Base-by-base conservation (phyloP, 306 rosid species). In the Lupinus albus region DNA sequence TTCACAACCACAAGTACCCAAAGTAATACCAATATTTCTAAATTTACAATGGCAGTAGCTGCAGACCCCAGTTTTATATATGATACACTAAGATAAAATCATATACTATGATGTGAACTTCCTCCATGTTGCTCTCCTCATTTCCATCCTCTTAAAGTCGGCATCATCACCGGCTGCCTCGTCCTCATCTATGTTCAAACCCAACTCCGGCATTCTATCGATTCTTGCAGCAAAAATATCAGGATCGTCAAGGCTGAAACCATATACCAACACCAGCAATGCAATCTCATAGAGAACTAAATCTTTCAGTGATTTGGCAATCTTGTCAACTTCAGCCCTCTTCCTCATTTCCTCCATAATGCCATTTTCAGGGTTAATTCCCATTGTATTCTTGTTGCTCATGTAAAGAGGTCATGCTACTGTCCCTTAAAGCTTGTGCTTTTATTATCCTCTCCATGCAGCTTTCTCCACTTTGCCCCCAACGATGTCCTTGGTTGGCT, bases 381-480 rank as follows among this genome's bases (percentile, higher is more conserved):
- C 91, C 91, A 86, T 83, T 0, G 91, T 86, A 73, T 86, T 86
- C 80, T 86, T 86, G 80, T 82, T 76, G 0, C 79, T 72, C 91
- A 86, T 86, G 83, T 86, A 83, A 21, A 1, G 84, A 39, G 17
- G 86, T 44, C 91, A 86, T 86, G 76, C 84, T 81, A 74, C 0
- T 86, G 35, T 86, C 91, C 60, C 88, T 73, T 6, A 83, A 60
- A 17, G 91, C 84, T 32, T 85, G 91, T 0, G 91, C 91, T 66
- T 85, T 85, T 84, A 85, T 82, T 35, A 85, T 85, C 71, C 91
- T 85, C 54, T 85, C 91, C 91, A 85, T 83, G 79, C 83, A 0
- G 82, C 90, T 51, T 82, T 85, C 68, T 85, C 89, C 2, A 82
- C 85, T 20, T 53, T 79, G 65, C 80, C 87, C 4, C 89, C 89